A percentile compares a stretch with the other conserved stretches of the same genome.
Conservation (phyloP, 345 rosid genomes). For the Geranium brycei region DNA sequence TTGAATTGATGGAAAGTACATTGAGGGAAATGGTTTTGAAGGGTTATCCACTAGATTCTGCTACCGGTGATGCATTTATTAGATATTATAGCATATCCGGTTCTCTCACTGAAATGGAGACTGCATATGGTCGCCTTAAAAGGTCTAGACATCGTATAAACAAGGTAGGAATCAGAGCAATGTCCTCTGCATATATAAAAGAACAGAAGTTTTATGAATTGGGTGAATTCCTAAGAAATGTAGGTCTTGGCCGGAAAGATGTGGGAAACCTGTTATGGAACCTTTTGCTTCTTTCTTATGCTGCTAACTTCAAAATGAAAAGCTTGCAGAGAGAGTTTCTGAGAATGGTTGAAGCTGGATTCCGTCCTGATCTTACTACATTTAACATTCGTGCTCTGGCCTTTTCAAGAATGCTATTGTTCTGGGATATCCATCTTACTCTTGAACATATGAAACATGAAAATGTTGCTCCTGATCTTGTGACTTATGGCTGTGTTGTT, state of each 20-base stretch:
- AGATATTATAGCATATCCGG: conserved; percentile 40
- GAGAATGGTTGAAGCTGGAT: conserved; percentile 46
- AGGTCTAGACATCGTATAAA: conserved; percentile 40
- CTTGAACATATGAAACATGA: conserved; percentile 68
- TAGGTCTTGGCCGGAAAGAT: conserved; percentile 53
- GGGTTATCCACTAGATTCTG: conserved; percentile 33
- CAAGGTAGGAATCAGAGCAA: conserved; percentile 43
- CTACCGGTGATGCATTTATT: conserved; percentile 37
- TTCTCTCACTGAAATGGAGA: conserved; percentile 49
- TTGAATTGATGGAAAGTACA: conserved; percentile 45
- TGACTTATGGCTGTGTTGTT: conserved; percentile 64
- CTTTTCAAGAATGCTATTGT: conserved; percentile 63
- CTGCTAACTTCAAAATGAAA: conserved; percentile 82
- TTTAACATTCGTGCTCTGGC: conserved; percentile 67
- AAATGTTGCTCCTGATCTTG: conserved; percentile 55
- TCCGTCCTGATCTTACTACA: conserved; percentile 60
- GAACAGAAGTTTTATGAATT: conserved; percentile 35
- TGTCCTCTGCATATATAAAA: conserved; percentile 39
- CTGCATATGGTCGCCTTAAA: conserved; percentile 41
- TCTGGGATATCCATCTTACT: conserved; percentile 85
- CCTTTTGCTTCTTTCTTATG: conserved; percentile 55
- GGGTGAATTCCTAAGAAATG: conserved; percentile 47
- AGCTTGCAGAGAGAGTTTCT: conserved; percentile 68
- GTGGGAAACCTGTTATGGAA: conserved; percentile 69
- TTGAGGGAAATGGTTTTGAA: conserved; percentile 31